Conservation (phyloP, 2,329 filamentous ascomycete species). For the Neoscytalidium dimidiatum region DNA sequence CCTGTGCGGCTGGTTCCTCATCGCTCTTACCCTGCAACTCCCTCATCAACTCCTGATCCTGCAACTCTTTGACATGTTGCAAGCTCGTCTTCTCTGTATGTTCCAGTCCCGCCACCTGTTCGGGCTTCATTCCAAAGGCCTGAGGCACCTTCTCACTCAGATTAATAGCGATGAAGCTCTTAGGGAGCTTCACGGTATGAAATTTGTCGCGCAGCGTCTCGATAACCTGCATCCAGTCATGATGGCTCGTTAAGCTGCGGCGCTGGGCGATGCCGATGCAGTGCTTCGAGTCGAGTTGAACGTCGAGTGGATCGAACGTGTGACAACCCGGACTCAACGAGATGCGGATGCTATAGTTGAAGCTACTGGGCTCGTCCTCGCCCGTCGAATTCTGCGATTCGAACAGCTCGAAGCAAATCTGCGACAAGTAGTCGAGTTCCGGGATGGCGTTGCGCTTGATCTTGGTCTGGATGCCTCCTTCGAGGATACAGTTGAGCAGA, state of each 20-base stretch:
- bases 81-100: neutral
- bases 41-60: neutral
- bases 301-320: constrained; percentile 92
- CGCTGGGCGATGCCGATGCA: constrained; percentile 94
- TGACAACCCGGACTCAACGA: constrained; percentile 95
- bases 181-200: constrained; percentile 68
- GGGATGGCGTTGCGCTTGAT: constrained; percentile 94
- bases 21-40: neutral
- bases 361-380: constrained; percentile 66
- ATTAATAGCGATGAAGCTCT: constrained; percentile 54
- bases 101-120: neutral
- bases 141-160: constrained; percentile 50
- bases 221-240: constrained; percentile 96
- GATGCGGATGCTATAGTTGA: constrained; percentile 94
- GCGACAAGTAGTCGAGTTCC: constrained; percentile 94
- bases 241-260: constrained; percentile 84
- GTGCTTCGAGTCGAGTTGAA: constrained; percentile 93
- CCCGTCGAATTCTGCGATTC: constrained; percentile 76
- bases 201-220: constrained; percentile 94
- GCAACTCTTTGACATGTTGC: neutral
- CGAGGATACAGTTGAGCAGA: constrained; percentile 93
- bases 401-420: constrained; percentile 98
- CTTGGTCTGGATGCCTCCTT: constrained; percentile 95
- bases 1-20: neutral
- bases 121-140: constrained; percentile 36